Conservation (phyloP, 2,329 filamentous ascomycete genomes). For the Fusarium chuoi region DNA sequence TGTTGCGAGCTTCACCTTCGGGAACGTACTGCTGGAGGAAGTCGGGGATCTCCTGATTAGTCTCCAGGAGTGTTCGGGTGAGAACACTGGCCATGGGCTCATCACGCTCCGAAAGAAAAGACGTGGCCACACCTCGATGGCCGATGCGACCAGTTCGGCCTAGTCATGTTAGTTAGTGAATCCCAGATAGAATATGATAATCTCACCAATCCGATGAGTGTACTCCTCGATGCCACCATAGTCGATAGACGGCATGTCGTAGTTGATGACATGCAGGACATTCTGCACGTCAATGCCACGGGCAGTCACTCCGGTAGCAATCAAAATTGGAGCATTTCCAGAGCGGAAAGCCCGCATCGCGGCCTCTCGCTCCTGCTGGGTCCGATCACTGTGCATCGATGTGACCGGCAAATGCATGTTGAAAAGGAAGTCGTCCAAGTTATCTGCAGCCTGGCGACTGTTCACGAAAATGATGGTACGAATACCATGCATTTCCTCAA, state of each 20-base stretch:
- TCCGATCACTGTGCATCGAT: slow-evolving; percentile 88
- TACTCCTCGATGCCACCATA: slow-evolving; percentile 95
- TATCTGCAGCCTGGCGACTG: slow-evolving; percentile 79
- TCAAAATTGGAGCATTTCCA: slow-evolving; percentile 79
- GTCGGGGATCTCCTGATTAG: slow-evolving; percentile 80
- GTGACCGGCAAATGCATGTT: slow-evolving; percentile 83
- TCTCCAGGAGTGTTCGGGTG: slow-evolving; percentile 84
- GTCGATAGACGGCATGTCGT: slow-evolving; percentile 77
- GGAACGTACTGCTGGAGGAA: slow-evolving; percentile 77
- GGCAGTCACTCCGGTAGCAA: slow-evolving; percentile 87
- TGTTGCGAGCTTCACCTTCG: slow-evolving; percentile 58
- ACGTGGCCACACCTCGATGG: slow-evolving; percentile 84
- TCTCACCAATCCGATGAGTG: slow-evolving; percentile 86
- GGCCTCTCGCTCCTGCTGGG: slow-evolving; percentile 91
- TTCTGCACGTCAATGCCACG: slow-evolving; percentile 90
- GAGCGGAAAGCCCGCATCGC: slow-evolving; percentile 85
- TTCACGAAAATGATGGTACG: slow-evolving; percentile 94
- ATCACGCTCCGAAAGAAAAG: slow-evolving; percentile 86
- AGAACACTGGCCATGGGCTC: slow-evolving; percentile 77
- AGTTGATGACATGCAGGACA: slow-evolving; percentile 93
- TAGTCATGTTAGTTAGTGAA: slow-evolving; percentile 47
- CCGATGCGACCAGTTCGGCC: slow-evolving; percentile 95
- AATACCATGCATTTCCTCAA: slow-evolving; percentile 75
- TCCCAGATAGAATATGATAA: neutral
- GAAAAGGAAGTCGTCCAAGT: slow-evolving; percentile 87